Evolutionary conservation across 2,329 filamentous ascomycete species (phyloP), one percentile per base, ranked within the genome.

Genomic region (Pseudogymnoascus sp.): DNA sequence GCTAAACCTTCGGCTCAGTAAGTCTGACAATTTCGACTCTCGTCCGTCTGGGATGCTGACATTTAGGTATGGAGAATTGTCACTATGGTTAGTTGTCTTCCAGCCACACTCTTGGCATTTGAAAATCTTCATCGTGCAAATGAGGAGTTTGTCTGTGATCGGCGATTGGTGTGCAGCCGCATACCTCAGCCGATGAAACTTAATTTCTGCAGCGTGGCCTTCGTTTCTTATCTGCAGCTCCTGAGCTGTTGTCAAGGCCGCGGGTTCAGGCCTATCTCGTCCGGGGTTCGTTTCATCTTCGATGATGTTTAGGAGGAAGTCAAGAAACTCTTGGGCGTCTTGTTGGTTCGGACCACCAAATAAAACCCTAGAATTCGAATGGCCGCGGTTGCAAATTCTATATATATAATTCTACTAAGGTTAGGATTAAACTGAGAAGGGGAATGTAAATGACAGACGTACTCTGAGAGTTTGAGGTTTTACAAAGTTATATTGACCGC

Each of bases 251-350:
- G 82, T 86, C 41, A 89, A 75, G 4, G 81, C 79, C 59, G 80
- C 79, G 2, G 88, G 76, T 0, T 82, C 84, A 2, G 77, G 79
- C 61, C 81, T 78, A 64, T 84, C 79, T 78, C 85, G 89, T 30
- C 82, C 81, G 5, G 80, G 75, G 72, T 96, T 95, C 4, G 95
- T 86, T 74, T 99, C 94, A 71, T 94, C 90, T 68, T 93, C 88
- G 11, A 97, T 79, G 67, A 89, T 87, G 61, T 90, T 86, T 38
- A 96, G 81, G 25, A 97, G 74, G 71, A 95, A 96, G 52, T 86
- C 85, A 67, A 93, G 86, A 68, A 96, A 96, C 70, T 97, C 94
- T 67, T 92, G 89, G 1, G 92, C 89, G 71, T 99, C 94, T 75
- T 97, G 94, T 72, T 97, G 93, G 59, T 85, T 78, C 23, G 81